Conservation (phyloP, 1,139 yeast species). For the Pneumocystis carinii region DNA sequence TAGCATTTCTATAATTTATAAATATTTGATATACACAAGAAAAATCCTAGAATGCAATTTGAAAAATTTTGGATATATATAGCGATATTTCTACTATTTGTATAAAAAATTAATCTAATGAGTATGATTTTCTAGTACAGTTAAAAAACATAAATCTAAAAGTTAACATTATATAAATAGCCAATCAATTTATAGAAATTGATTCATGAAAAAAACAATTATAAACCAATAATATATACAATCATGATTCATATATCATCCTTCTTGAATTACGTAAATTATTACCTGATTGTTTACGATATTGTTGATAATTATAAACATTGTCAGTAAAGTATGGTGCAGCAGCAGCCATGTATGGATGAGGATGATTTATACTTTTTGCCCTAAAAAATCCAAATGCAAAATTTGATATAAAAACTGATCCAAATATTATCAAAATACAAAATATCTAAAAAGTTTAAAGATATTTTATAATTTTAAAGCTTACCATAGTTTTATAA, state of each 20-base stretch:
- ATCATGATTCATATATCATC: background rate
- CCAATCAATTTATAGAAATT: background rate
- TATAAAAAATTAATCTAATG: background rate
- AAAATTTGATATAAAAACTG: slow-evolving; percentile 16
- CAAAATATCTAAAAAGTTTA: slow-evolving; percentile 12
- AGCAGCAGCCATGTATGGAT: background rate
- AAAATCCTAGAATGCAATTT: background rate
- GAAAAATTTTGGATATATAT: background rate
- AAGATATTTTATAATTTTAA: background rate
- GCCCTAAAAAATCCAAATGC: slow-evolving; percentile 13
- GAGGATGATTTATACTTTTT: slow-evolving; percentile 5
- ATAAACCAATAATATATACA: background rate
- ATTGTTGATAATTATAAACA: background rate
- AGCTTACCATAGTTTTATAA: slow-evolving; percentile 44
- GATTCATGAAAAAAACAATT: background rate
- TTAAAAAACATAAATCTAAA: background rate
- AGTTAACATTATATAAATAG: background rate
- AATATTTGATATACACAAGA: background rate
- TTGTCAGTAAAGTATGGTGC: background rate
- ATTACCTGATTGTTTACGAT: background rate
- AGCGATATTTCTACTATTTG: background rate
- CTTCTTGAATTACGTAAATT: background rate
- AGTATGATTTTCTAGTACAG: background rate
- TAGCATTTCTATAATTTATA: background rate
- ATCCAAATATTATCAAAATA: slow-evolving; percentile 16